These are phyloP conservation scores for Garcileccinum viscosum DNA, from an alignment of 1,284 basidiomycete genomes.

Conservation along the genomic window DNA sequence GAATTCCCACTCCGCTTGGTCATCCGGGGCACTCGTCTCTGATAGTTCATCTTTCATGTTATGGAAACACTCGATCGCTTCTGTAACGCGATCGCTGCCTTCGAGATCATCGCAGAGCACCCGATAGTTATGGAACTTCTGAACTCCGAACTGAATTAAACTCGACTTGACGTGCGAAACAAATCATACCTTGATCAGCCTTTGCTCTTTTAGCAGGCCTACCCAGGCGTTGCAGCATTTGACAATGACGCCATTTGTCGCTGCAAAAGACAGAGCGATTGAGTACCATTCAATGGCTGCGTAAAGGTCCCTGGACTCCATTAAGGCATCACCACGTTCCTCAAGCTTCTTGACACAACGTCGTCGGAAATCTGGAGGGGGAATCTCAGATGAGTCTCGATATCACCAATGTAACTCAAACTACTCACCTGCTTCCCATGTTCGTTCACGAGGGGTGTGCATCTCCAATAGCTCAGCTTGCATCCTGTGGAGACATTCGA, in stretches of 20 bases:
- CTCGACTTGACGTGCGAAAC: no score
- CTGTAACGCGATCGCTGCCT: background rate
- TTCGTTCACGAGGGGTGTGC: background rate
- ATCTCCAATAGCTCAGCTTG: background rate
- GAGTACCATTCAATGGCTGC: no score
- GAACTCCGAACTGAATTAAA: background rate
- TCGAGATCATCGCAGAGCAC: background rate
- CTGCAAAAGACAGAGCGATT: no score
- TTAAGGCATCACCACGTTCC: background rate
- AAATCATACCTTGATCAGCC: background rate
- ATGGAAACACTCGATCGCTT: background rate
- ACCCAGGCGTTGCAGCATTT: no score
- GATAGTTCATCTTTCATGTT: background rate
- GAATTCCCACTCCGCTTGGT: background rate
- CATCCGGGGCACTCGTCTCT: background rate
- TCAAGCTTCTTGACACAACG: background rate
- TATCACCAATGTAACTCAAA: background rate
- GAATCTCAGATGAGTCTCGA: background rate
- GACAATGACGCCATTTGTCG: no score
- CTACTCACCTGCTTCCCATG: background rate
- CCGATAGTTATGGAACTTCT: background rate
- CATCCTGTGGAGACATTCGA: background rate
- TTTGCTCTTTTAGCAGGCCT: no score
- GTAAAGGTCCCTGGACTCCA: no score
- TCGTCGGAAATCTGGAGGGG: no score